These are phyloP conservation scores for Penicillium flavigenum DNA, from an alignment of 495 filamentous ascomycete genomes.

Conservation along the genomic window DNA sequence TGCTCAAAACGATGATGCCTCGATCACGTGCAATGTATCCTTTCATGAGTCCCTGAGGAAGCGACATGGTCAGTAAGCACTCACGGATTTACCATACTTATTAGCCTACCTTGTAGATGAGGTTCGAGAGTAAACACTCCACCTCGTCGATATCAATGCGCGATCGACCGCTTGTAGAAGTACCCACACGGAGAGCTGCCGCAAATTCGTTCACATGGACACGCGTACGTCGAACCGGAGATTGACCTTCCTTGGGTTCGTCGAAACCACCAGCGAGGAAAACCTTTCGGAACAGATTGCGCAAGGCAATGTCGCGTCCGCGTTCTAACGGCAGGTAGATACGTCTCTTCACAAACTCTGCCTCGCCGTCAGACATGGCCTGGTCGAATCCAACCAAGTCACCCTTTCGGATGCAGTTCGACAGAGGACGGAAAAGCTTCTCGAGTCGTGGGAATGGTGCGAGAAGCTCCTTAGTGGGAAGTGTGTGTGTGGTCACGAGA, in stretches of 20 bases:
- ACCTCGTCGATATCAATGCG: slow-evolving; percentile 86
- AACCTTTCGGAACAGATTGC: slow-evolving; percentile 88
- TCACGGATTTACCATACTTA: no score
- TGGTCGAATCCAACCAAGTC: slow-evolving; percentile 82
- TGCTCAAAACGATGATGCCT: slow-evolving; percentile 86
- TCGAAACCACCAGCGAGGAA: slow-evolving; percentile 80
- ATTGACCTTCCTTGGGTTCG: slow-evolving; percentile 63
- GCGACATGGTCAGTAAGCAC: slow-evolving; percentile 17
- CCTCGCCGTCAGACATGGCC: slow-evolving; percentile 75
- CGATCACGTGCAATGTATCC: slow-evolving; percentile 93
- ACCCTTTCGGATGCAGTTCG: slow-evolving; percentile 71
- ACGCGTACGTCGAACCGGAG: slow-evolving; percentile 66
- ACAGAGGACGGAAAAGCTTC: slow-evolving; percentile 73
- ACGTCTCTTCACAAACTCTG: slow-evolving; percentile 88
- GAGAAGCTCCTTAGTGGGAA: slow-evolving; percentile 72
- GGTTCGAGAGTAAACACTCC: slow-evolving; percentile 88
- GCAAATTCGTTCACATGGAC: slow-evolving; percentile 80
- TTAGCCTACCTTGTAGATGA: slow-evolving; percentile 89
- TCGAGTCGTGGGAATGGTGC: slow-evolving; percentile 74
- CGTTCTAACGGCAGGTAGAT: slow-evolving; percentile 94
- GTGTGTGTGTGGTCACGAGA: slow-evolving; percentile 78
- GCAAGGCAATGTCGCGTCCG: slow-evolving; percentile 82
- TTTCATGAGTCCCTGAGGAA: slow-evolving; percentile 81
- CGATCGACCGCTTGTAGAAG: slow-evolving; percentile 54
- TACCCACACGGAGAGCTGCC: slow-evolving; percentile 57